Percentiles rank a stretch among this genome's conserved stretches.
These are phyloP conservation scores for Cutaneotrichosporon dermatis DNA, from an alignment of 1,284 basidiomycete genomes.

Conservation along the genomic window DNA sequence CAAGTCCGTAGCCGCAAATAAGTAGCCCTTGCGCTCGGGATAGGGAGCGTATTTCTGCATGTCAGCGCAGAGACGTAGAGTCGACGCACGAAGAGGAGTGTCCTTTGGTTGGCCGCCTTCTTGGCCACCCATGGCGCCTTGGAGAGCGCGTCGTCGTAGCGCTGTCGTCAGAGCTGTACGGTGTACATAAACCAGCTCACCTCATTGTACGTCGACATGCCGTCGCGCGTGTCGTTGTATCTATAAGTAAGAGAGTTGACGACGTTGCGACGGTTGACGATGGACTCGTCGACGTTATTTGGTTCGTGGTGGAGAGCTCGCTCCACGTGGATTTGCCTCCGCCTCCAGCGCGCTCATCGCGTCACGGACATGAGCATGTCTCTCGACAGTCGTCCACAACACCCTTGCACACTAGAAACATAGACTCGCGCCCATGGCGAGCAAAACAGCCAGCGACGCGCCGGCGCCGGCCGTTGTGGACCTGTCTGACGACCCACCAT, in stretches of 20 bases:
- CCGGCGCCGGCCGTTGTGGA: slow-evolving; percentile 7
- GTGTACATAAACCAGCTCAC: not conserved
- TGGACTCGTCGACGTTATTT: slow-evolving; percentile 4
- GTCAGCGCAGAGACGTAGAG: not conserved
- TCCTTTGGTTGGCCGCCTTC: slow-evolving; percentile 8
- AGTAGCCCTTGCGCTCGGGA: slow-evolving; percentile 31
- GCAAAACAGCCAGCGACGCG: not conserved
- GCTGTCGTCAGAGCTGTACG: slow-evolving; percentile 1
- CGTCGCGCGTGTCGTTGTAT: not conserved
- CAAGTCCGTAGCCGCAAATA: slow-evolving; percentile 35
- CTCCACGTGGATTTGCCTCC: slow-evolving; percentile 1
- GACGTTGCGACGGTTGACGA: not conserved
- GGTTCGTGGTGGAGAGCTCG: slow-evolving; percentile 2
- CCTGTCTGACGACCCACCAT: slow-evolving; percentile 3
- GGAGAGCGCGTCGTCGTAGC: slow-evolving; percentile 27
- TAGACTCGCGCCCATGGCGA: slow-evolving; percentile 10
- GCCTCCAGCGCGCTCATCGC: not conserved
- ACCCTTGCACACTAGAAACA: not conserved
- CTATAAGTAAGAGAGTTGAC: not conserved
- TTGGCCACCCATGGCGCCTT: slow-evolving; percentile 29
- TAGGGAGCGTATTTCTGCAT: slow-evolving; percentile 34
- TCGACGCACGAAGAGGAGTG: slow-evolving; percentile 24
- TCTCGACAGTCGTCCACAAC: not conserved
- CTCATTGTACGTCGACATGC: slow-evolving; percentile 20
- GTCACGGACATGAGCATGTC: too few species aligned